A percentile compares a stretch with the other conserved stretches of the same genome.
phyloP scores from a whole-genome alignment of 805 yeast genomes.

The Metschnikowia kofuensis region DNA sequence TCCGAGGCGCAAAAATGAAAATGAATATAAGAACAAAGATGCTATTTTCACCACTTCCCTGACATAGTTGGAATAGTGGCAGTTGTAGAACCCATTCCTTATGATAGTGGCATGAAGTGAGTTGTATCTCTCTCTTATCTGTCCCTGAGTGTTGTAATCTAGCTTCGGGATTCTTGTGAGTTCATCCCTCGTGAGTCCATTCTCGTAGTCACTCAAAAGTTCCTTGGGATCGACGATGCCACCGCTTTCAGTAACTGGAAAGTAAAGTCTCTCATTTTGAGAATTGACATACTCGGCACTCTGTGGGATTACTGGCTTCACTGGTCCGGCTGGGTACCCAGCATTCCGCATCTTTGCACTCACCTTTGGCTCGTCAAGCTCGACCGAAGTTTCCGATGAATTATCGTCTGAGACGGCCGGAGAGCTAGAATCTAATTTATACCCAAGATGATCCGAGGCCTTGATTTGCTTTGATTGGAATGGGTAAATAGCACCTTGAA shows the following conservation, averaged over 20 bases:
- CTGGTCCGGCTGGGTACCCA: conserved; percentile 43
- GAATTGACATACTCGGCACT: conserved; percentile 37
- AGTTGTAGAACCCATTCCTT: conserved; percentile 61
- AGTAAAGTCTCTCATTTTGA: conserved; percentile 31
- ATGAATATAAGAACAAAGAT: conserved; percentile 49
- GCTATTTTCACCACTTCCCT: conserved; percentile 63
- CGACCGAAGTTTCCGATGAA: conserved; percentile 13
- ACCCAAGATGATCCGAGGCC: conserved; percentile 1
- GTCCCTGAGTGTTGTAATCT: conserved; percentile 64
- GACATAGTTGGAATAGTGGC: conserved; percentile 71
- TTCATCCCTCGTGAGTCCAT: conserved; percentile 52
- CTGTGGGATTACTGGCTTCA: conserved; percentile 53
- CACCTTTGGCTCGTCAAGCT: conserved; percentile 12
- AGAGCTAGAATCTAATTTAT: conserved; percentile 9
- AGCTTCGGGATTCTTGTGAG: conserved; percentile 56
- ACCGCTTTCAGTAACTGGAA: conserved; percentile 26
- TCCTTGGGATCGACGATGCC: conserved; percentile 54
- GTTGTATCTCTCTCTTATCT: conserved; percentile 55
- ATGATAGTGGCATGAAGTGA: conserved; percentile 55
- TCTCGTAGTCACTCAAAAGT: conserved; percentile 57
- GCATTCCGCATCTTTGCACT: background rate
- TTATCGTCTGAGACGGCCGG: conserved; percentile 7
- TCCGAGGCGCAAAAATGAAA: conserved; percentile 44
- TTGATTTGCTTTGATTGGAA: background rate
- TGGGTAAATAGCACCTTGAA: conserved; percentile 66